Conservation (phyloP, 1,284 basidiomycete genomes). For the Mycocalia duriaeana region DNA sequence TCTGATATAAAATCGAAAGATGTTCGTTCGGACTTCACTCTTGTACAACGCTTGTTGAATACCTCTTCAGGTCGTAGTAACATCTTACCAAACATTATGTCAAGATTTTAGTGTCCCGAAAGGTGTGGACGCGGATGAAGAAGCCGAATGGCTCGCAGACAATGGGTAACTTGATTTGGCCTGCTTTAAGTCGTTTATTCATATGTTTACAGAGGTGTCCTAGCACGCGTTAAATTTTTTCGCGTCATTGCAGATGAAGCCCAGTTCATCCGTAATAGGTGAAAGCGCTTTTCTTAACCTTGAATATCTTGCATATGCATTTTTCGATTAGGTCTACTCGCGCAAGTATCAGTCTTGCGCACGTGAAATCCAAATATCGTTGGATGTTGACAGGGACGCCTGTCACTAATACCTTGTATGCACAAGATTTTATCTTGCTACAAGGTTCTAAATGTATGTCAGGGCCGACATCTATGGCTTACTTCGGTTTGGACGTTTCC, state of each 20-base stretch:
- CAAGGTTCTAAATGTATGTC: constrained; percentile 3
- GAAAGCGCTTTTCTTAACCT: too few species aligned
- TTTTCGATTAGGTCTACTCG: constrained; percentile 39
- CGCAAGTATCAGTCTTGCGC: constrained; percentile 51
- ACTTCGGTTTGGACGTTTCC: constrained; percentile 59
- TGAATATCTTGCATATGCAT: not conserved
- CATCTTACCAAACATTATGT: constrained; percentile 62
- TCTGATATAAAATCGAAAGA: constrained; percentile 48
- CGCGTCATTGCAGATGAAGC: constrained; percentile 66
- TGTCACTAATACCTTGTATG: constrained; percentile 62
- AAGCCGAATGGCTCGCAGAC: constrained; percentile 40
- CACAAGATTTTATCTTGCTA: constrained; percentile 3
- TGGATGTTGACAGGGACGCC: constrained; percentile 75
- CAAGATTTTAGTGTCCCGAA: constrained; percentile 48
- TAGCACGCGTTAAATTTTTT: constrained; percentile 54
- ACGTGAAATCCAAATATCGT: constrained; percentile 54
- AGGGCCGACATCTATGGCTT: constrained; percentile 68
- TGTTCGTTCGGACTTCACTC: constrained; percentile 29
- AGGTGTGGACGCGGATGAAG: constrained; percentile 39
- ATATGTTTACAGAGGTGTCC: constrained; percentile 38
- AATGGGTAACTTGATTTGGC: constrained; percentile 37
- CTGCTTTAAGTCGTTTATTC: not conserved
- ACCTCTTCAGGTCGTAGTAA: constrained; percentile 49
- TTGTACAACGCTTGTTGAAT: constrained; percentile 1
- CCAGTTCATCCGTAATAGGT: constrained; percentile 66